These are phyloP conservation scores for Plantago elongata DNA, from an alignment of 257 asterid genomes.

Conservation along the genomic window DNA sequence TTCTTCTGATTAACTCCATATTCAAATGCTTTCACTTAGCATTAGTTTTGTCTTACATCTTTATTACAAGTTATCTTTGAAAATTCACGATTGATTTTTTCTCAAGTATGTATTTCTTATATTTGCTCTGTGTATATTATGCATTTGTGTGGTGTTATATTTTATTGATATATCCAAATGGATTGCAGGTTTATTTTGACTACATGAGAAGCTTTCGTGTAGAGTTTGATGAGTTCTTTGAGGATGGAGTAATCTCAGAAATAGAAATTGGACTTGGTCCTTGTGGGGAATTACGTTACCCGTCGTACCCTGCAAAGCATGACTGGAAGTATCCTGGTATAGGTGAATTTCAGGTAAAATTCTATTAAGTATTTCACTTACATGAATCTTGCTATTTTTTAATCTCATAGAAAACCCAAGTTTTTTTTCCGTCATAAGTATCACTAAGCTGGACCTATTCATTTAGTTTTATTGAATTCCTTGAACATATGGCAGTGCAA, in stretches of 20 bases:
- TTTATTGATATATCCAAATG: constrained; percentile 14
- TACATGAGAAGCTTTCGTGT: constrained; percentile 80
- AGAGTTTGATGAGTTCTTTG: constrained; percentile 74
- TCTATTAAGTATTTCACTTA: background rate
- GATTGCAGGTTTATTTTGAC: constrained; percentile 64
- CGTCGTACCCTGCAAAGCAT: constrained; percentile 68
- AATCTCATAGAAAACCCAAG: too few species aligned
- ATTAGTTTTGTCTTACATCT: background rate
- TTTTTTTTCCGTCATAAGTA: too few species aligned
- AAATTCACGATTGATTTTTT: background rate
- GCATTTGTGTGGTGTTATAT: constrained; percentile 3
- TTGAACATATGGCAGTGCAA: background rate
- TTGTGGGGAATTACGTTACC: constrained; percentile 77
- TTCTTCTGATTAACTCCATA: background rate
- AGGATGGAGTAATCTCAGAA: constrained; percentile 49
- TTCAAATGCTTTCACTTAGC: constrained; percentile 1
- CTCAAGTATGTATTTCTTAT: background rate
- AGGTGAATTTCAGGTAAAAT: constrained; percentile 75
- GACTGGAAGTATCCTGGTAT: constrained; percentile 84
- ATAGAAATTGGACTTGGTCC: constrained; percentile 88
- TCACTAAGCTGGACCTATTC: too few species aligned
- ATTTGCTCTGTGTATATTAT: background rate
- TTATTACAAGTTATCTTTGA: background rate
- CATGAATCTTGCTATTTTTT: background rate
- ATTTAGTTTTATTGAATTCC: background rate